Conservation (phyloP, 129 eudicot genomes). For the Artemisia argyi region DNA sequence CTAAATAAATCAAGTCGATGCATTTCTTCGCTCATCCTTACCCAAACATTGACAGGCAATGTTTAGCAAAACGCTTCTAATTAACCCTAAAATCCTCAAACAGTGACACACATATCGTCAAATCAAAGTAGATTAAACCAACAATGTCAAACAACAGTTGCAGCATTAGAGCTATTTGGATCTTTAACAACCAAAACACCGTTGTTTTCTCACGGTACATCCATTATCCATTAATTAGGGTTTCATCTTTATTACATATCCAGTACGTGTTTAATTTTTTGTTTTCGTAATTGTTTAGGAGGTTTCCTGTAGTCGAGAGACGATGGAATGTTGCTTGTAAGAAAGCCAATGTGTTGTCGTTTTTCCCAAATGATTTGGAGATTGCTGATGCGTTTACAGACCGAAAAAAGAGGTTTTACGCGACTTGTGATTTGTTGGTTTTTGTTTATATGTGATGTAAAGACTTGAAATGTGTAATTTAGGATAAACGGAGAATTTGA, state of each 20-base stretch:
- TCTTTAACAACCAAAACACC: conserved; percentile 65
- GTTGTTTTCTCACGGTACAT: conserved; percentile 73
- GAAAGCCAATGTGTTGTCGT: conserved; percentile 41
- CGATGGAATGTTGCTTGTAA: conserved; percentile 85
- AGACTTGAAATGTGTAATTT: neutral
- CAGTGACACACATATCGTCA: too few species aligned
- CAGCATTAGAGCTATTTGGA: conserved; percentile 89
- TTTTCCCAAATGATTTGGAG: conserved; percentile 68
- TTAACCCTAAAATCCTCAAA: too few species aligned
- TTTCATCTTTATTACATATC: neutral
- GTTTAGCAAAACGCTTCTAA: too few species aligned
- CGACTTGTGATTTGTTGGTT: neutral
- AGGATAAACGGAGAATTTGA: too few species aligned
- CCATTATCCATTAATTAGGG: conserved; percentile 16
- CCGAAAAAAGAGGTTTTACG: conserved; percentile 67
- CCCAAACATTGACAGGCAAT: too few species aligned
- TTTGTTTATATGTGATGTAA: neutral
- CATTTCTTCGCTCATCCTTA: too few species aligned
- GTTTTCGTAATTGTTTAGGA: conserved; percentile 46
- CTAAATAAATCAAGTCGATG: too few species aligned
- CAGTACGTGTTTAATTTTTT: conserved; percentile 17
- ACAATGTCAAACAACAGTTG: conserved; percentile 34
- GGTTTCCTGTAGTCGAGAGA: conserved; percentile 88
- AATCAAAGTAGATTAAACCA: neutral
- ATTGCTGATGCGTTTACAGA: conserved; percentile 73